A percentile compares a stretch with the other conserved stretches of the same genome.
These are phyloP conservation scores for Xylaria sp. DNA, from an alignment of 2,329 filamentous ascomycete genomes.

Conservation along the genomic window DNA sequence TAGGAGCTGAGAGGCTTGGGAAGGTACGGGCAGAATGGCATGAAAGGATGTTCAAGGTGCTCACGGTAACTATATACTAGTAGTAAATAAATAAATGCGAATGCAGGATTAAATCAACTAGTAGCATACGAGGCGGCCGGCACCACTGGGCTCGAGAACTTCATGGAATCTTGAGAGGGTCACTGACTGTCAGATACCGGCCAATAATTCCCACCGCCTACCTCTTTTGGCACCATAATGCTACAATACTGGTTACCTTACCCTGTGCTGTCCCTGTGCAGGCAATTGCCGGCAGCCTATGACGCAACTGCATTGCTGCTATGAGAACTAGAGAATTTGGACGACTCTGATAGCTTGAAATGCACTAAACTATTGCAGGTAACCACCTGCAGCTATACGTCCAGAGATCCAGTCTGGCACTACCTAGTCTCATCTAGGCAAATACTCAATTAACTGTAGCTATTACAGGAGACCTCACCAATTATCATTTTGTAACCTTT, in stretches of 20 bases:
- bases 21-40: too few species aligned
- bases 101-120: background rate
- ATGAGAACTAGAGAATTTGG: too few species aligned
- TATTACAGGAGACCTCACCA: too few species aligned
- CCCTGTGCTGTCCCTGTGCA: background rate
- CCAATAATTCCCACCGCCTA: constrained; percentile 36
- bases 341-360: too few species aligned
- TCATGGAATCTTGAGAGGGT: constrained; percentile 24
- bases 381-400: too few species aligned
- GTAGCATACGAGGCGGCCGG: background rate
- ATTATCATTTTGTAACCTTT: too few species aligned
- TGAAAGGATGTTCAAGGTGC: too few species aligned
- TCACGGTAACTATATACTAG: too few species aligned
- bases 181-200: constrained; percentile 15
- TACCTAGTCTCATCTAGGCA: background rate
- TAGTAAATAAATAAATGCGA: background rate
- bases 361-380: too few species aligned
- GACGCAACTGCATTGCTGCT: constrained; percentile 24
- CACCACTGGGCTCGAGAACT: constrained; percentile 16
- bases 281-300: constrained; percentile 12
- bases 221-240: constrained; percentile 20
- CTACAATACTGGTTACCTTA: background rate
- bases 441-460: background rate
- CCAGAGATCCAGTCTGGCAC: background rate
- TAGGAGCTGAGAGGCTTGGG: too few species aligned